These are phyloP conservation scores for Encephalitozoon intestinalis DNA, from an alignment of 371 early-diverging fungal species.

Conservation along the genomic window DNA sequence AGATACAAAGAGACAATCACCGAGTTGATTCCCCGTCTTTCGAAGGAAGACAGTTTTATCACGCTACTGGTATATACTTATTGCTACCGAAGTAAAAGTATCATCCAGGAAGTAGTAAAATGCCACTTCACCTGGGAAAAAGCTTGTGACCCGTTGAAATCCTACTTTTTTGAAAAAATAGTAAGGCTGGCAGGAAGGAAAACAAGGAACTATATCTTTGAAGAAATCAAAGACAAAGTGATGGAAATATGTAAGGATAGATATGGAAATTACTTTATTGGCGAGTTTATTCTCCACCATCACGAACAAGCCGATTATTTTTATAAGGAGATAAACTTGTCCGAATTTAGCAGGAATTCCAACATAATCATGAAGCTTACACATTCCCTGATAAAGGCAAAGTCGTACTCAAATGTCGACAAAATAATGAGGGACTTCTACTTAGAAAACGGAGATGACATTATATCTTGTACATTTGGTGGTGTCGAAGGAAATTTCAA, in stretches of 20 bases:
- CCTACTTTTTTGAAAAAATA: slow-evolving; percentile 54
- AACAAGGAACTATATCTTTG: slow-evolving; percentile 32
- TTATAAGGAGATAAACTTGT: not conserved
- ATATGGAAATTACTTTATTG: slow-evolving; percentile 50
- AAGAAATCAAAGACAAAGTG: slow-evolving; percentile 19
- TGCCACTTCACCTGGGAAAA: not conserved
- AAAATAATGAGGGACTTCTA: slow-evolving; percentile 11
- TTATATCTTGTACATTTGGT: slow-evolving; percentile 4
- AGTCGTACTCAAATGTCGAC: not conserved
- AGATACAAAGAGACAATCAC: not conserved
- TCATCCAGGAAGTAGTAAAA: slow-evolving; percentile 12
- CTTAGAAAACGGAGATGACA: not conserved
- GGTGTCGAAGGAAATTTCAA: slow-evolving; percentile 4
- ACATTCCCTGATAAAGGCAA: not conserved
- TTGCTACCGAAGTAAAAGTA: not conserved
- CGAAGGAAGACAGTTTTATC: slow-evolving; percentile 20
- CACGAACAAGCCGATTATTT: slow-evolving; percentile 10
- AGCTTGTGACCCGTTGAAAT: slow-evolving; percentile 7
- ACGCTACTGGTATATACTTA: slow-evolving; percentile 26
- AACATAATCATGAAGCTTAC: slow-evolving; percentile 31
- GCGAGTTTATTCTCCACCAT: slow-evolving; percentile 33
- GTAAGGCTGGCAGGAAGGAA: slow-evolving; percentile 14
- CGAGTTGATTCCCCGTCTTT: not conserved
- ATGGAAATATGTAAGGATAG: slow-evolving; percentile 33
- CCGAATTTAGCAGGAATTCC: slow-evolving; percentile 21